Conservation (phyloP, 2,329 filamentous ascomycete genomes). For the Monosporascus sp. region DNA sequence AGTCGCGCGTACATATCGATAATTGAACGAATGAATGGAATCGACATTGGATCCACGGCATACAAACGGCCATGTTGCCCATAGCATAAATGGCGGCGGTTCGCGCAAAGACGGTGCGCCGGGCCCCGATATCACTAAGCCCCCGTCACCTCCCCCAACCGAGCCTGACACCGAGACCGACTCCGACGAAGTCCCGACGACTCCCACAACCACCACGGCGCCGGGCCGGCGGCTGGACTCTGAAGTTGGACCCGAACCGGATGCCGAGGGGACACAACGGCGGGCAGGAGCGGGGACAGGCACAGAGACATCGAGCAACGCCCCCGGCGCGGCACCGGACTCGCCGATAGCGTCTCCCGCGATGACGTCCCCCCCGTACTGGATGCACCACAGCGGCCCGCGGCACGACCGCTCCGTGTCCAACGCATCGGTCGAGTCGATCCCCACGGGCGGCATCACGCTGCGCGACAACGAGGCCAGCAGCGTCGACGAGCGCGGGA, state of each 20-base stretch:
- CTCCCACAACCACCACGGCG: too few species aligned
- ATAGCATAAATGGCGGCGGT: too few species aligned
- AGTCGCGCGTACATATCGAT: too few species aligned
- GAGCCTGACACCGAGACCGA: slow-evolving; percentile 23
- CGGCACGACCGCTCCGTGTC: slow-evolving; percentile 38
- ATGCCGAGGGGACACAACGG: too few species aligned
- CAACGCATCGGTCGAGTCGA: slow-evolving; percentile 39
- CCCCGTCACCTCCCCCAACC: slow-evolving; percentile 25
- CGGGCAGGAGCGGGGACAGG: too few species aligned
- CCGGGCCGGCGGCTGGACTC: too few species aligned
- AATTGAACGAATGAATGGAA: too few species aligned
- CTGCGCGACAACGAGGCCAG: slow-evolving; percentile 57
- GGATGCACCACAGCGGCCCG: slow-evolving; percentile 19
- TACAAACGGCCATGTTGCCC: too few species aligned
- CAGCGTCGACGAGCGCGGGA: slow-evolving; percentile 35
- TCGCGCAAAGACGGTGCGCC: too few species aligned
- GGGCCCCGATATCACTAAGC: neutral
- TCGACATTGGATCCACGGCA: too few species aligned
- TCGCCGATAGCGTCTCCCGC: neutral
- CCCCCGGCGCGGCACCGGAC: neutral
- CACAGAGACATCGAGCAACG: neutral
- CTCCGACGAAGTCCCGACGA: slow-evolving; percentile 7
- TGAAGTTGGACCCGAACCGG: too few species aligned
- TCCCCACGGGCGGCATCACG: slow-evolving; percentile 51
- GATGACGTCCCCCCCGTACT: slow-evolving; percentile 26